Evolutionary conservation across 257 asterid species (phyloP).

Genomic region (Solanum dulcamara): DNA sequence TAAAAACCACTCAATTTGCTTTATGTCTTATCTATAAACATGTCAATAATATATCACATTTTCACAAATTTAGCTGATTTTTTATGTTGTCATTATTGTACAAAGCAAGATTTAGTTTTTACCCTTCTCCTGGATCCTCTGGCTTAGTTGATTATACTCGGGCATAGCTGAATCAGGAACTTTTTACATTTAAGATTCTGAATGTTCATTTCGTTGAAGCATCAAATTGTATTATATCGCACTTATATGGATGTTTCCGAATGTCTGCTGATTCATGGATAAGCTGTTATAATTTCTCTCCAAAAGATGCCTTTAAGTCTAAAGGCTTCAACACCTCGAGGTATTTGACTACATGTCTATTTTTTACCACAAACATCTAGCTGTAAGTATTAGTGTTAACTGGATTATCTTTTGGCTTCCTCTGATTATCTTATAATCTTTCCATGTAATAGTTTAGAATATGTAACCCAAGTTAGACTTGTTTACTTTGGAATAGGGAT

Average conservation of each 20-base stretch:
- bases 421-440: neutral
- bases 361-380: neutral
- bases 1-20: neutral
- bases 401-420: neutral
- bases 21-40: neutral
- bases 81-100: neutral
- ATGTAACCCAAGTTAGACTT: neutral
- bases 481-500: neutral
- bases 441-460: neutral
- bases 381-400: neutral
- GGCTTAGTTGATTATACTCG: neutral
- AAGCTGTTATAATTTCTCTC: neutral
- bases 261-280: neutral
- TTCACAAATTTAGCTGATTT: neutral
- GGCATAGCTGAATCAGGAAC: neutral
- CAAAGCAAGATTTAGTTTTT: neutral
- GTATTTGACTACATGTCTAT: neutral
- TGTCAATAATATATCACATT: neutral
- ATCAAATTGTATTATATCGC: neutral
- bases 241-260: neutral
- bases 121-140: neutral
- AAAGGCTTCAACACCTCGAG: neutral
- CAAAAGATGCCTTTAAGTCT: neutral
- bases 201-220: neutral
- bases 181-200: neutral